Evolutionary conservation across 2,329 filamentous ascomycete genomes (phyloP).

Genomic region (Fusarium liriodendri): DNA sequence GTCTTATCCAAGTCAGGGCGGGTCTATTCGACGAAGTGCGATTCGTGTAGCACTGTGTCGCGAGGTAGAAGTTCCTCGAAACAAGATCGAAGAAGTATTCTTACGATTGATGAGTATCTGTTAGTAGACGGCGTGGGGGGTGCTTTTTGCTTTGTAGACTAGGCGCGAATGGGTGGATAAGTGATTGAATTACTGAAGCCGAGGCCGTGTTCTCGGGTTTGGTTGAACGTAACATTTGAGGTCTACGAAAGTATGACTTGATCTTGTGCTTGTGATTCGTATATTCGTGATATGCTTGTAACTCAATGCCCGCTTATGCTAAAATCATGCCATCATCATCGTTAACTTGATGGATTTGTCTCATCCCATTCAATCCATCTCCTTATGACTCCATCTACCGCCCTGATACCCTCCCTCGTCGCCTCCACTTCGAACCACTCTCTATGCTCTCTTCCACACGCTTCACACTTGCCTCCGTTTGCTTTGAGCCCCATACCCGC

Average conservation of each 20-base stretch:
- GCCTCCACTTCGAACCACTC: conserved; percentile 97
- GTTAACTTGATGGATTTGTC: conserved; percentile 39
- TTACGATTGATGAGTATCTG: conserved; percentile 42
- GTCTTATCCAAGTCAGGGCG: conserved; percentile 78
- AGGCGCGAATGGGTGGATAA: conserved; percentile 10
- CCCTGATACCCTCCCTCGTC: conserved; percentile 74
- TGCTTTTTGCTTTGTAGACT: conserved; percentile 34
- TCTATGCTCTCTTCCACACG: conserved; percentile 85
- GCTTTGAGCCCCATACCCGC: conserved; percentile 67
- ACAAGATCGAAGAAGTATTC: conserved; percentile 20
- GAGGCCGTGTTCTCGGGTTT: conserved; percentile 18
- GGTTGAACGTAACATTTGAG: conserved; percentile 16
- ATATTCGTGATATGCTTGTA: conserved; percentile 21
- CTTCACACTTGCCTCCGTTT: conserved; percentile 71
- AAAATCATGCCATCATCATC: conserved; percentile 22
- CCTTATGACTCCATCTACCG: conserved; percentile 76
- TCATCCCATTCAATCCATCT: conserved; percentile 91
- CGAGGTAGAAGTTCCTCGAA: conserved; percentile 5
- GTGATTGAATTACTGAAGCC: conserved; percentile 22
- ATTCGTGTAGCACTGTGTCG: conserved; percentile 55
- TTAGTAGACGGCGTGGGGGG: conserved; percentile 27
- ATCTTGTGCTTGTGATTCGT: conserved; percentile 16
- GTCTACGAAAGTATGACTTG: conserved; percentile 1
- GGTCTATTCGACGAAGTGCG: conserved; percentile 81
- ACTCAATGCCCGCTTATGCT: conserved; percentile 17